phyloP scores from a whole-genome alignment of 208 protist species.

The Wallacemonas collosoma region DNA sequence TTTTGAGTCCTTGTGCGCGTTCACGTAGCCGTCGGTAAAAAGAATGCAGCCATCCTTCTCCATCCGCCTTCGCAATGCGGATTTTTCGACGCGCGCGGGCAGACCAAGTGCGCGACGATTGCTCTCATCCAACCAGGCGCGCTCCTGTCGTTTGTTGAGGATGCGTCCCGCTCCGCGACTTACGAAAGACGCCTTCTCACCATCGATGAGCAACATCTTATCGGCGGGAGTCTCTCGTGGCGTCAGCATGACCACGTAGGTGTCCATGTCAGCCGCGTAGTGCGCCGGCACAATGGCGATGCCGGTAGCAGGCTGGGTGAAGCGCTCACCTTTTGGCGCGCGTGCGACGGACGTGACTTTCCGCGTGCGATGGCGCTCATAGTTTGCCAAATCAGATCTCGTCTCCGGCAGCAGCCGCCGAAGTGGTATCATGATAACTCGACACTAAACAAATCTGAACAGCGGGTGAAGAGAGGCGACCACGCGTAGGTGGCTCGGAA shows the following conservation, averaged over 20 bases:
- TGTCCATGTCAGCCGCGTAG: constrained; percentile 5
- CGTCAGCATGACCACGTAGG: constrained; percentile 1
- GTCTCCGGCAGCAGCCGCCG: too few relatives aligned
- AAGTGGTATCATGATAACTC: too few relatives aligned
- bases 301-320: background rate
- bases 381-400: background rate
- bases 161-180: background rate
- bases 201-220: constrained; percentile 1
- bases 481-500: too few relatives aligned
- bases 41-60: constrained; percentile 7
- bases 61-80: background rate
- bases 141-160: background rate
- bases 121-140: constrained; percentile 1
- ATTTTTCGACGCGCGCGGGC: background rate
- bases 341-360: background rate
- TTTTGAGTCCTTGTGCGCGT: background rate
- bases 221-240: background rate
- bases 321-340: background rate
- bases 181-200: constrained; percentile 6
- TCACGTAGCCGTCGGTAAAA: constrained; percentile 3
- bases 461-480: too few relatives aligned
- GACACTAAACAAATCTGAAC: too few relatives aligned
- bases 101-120: constrained; percentile 6
- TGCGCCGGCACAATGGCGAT: background rate
- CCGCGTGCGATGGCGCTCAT: background rate